Conservation (phyloP, 768 basidiomycete genomes). For the Sporobolomyces phaffii region DNA sequence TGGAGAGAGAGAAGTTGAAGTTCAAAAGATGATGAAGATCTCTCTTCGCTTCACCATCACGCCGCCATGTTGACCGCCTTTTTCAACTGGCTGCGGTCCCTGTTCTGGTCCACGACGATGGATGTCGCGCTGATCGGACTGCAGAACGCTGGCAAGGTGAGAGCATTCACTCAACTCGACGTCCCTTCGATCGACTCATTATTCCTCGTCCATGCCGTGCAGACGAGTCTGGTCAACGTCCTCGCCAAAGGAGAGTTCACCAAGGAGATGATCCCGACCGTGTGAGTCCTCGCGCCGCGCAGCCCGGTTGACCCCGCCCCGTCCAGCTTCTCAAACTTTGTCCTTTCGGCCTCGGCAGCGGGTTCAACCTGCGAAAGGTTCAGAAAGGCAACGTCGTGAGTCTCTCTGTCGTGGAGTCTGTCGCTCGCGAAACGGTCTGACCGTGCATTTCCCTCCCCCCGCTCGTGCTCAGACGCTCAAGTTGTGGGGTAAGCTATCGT, state of each 20-base stretch:
- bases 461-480: conserved; percentile 24
- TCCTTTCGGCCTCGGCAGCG: conserved; percentile 4
- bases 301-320: too few species aligned
- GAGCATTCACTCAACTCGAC: background rate
- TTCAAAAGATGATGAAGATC: too few species aligned
- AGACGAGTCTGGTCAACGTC: conserved; percentile 35
- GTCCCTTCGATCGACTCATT: too few species aligned
- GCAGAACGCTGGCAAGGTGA: conserved; percentile 35
- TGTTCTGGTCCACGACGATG: conserved; percentile 22
- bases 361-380: conserved; percentile 34
- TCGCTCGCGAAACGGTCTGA: background rate
- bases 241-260: conserved; percentile 31
- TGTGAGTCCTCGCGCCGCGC: conserved; percentile 6
- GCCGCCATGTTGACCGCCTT: conserved; percentile 22
- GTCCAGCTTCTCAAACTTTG: background rate
- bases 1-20: background rate
- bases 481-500: conserved; percentile 26
- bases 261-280: conserved; percentile 36
- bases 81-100: conserved; percentile 31
- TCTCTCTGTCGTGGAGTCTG: background rate
- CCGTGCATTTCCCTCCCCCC: background rate
- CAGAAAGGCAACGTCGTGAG: conserved; percentile 31
- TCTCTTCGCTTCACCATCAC: too few species aligned
- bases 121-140: conserved; percentile 34
- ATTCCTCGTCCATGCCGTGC: too few species aligned